A percentile compares a stretch with the other conserved stretches of the same genome.
Conservation (phyloP, 331 rosid species). For the Cydonia oblonga region DNA sequence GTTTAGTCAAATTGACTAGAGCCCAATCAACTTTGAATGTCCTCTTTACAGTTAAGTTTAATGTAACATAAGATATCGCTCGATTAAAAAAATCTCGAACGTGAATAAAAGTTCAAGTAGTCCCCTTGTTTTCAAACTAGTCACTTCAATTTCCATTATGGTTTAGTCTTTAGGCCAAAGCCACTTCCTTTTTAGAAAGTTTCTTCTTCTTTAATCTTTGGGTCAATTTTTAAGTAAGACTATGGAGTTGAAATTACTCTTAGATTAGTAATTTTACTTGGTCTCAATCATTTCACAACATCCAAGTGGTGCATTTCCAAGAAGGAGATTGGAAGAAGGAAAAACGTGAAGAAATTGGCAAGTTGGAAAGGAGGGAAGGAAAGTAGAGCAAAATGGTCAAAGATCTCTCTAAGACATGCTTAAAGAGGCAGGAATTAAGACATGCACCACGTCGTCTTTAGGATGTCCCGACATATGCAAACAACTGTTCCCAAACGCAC, state of each 20-base stretch:
- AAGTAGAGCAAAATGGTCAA: background rate
- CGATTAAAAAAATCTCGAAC: background rate
- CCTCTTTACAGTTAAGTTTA: too few species aligned
- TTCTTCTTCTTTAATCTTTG: background rate
- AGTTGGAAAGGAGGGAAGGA: background rate
- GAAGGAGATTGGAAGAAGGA: background rate
- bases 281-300: background rate
- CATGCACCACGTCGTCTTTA: slow-evolving; percentile 14
- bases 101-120: background rate
- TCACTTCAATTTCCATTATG: background rate
- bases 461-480: slow-evolving; percentile 26
- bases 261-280: background rate
- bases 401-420: background rate
- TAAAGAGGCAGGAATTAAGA: background rate
- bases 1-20: background rate
- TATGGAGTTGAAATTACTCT: background rate
- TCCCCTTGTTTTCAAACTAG: background rate
- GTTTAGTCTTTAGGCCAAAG: background rate
- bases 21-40: background rate
- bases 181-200: background rate
- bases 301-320: background rate
- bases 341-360: slow-evolving; percentile 13
- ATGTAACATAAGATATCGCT: background rate
- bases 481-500: slow-evolving; percentile 20
- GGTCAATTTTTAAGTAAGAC: background rate